Base-by-base conservation (phyloP, 768 basidiomycete genomes). In the Psilocybe azurescens region DNA sequence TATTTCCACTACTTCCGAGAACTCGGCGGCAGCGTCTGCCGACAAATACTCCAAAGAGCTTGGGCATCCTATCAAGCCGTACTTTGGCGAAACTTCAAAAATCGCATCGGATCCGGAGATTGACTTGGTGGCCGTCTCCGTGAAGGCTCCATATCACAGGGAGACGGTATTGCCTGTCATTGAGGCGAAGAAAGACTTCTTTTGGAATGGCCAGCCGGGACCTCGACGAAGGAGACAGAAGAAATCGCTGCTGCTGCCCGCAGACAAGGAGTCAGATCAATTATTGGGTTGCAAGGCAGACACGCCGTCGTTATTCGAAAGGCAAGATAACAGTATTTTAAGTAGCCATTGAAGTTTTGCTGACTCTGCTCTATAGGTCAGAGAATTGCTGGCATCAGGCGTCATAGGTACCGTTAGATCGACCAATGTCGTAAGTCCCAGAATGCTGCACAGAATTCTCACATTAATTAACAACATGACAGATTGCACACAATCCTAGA, bases 151-250 rank as follows among this genome's bases (percentile, higher is more conserved):
- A 10, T 13, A 55, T 3, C 79, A 80, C 64, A 72, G 67, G 30
- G 66, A 67, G 1, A 67, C 71, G 0, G 66, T 73, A 6, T 18
- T 72, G 49, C 74, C 76, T 20, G 74, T 69, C 3, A 73, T 81
- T 48, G 74, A 71, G 29, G 74, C 74, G 33, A 75, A 75, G 24
- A 81, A 80, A 63, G 63, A 75, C 41, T 60, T 79, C 36, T 80
- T 79, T 55, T 79, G 7, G 79, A 81, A 62, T 81, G 78, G 77
- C 78, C 80, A 3, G 74, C 69, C 11, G 80, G 77, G 1, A 65
- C 53, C 28, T 67, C 54, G 10, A 49, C 75, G 14, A 55, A 68
- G 38, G 76, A 81, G 65, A 75, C 76, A 14, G 30, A 48, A 13
- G 74, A 75, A 59, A 66, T 81, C 3, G 77, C 76, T 5, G 69